Evolutionary conservation across 495 filamentous ascomycete genomes (phyloP).

Genomic region (Jackrogersella minutella): DNA sequence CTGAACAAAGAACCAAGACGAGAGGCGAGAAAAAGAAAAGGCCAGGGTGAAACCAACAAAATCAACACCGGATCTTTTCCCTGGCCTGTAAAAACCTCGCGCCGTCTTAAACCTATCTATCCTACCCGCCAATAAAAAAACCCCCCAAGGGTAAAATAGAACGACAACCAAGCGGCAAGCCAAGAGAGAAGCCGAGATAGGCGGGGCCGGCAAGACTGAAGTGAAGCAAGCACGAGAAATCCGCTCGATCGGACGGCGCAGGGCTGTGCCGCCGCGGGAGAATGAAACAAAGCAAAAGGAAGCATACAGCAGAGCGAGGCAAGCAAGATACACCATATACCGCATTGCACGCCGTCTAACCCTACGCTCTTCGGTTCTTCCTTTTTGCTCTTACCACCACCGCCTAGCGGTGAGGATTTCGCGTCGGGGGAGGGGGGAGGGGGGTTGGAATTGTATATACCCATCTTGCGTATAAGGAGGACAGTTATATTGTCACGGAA

Average conservation of each 20-base stretch:
- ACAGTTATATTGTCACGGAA: neutral
- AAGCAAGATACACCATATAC: conserved; percentile 8
- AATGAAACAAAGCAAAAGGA: neutral
- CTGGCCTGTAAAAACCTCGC: no score
- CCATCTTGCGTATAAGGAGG: conserved; percentile 22
- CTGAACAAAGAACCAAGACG: no score
- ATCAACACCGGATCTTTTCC: no score
- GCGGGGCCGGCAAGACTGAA: neutral
- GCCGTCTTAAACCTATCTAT: no score
- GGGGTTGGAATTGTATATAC: conserved; percentile 32
- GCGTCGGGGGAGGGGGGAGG: neutral
- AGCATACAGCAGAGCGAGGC: neutral
- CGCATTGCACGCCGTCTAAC: no score
- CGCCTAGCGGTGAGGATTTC: no score
- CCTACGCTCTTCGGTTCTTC: no score
- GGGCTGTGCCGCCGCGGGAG: neutral
- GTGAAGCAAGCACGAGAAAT: neutral
- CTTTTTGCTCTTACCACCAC: no score
- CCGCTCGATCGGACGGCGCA: neutral
- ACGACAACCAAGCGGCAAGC: conserved; percentile 20
- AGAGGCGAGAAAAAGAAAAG: neutral
- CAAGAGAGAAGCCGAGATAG: conserved; percentile 16
- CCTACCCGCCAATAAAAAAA: no score
- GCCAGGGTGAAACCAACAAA: no score
- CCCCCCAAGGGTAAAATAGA: no score